A percentile compares a stretch with the other conserved stretches of the same genome.
phyloP scores from a whole-genome alignment of 2,329 filamentous ascomycete genomes.

The Bipolaris oryzae region DNA sequence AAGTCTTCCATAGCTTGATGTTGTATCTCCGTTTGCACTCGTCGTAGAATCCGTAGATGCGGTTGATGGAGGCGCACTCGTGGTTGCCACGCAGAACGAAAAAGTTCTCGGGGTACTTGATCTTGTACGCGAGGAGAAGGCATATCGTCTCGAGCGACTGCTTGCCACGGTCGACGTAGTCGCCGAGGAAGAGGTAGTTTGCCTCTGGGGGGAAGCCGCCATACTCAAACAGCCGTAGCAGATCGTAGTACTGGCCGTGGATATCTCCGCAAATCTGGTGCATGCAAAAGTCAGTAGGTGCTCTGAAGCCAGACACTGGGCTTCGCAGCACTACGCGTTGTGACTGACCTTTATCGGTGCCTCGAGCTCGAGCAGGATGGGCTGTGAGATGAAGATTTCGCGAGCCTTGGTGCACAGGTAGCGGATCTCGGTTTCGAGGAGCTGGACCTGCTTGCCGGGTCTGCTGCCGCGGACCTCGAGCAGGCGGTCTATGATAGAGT shows the following conservation, averaged over 20 bases:
- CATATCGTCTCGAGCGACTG: constrained; percentile 90
- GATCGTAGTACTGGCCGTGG: constrained; percentile 98
- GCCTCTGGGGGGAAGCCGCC: constrained; percentile 92
- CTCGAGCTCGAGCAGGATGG: constrained; percentile 95
- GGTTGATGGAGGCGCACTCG: constrained; percentile 93
- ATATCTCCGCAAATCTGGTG: constrained; percentile 96
- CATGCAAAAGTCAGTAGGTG: constrained; percentile 20
- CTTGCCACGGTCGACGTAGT: constrained; percentile 96
- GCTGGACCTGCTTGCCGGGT: constrained; percentile 97
- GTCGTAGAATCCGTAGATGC: constrained; percentile 97
- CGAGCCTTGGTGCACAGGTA: constrained; percentile 97
- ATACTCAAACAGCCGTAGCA: constrained; percentile 96
- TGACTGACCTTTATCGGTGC: constrained; percentile 93
- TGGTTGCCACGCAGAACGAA: constrained; percentile 94
- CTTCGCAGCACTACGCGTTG: constrained; percentile 5
- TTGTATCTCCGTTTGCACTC: constrained; percentile 97
- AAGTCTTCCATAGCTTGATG: constrained; percentile 98
- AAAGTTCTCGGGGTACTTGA: constrained; percentile 97
- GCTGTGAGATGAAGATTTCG: constrained; percentile 99
- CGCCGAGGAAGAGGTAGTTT: constrained; percentile 93
- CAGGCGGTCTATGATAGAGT: constrained; percentile 98
- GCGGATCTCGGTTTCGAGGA: constrained; percentile 94
- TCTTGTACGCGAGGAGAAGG: constrained; percentile 91
- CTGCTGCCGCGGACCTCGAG: constrained; percentile 97
- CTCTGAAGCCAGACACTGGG: constrained; percentile 4